Evolutionary conservation across 2,329 filamentous ascomycete genomes (phyloP).

Genomic region (Emericellopsis cladophorae): DNA sequence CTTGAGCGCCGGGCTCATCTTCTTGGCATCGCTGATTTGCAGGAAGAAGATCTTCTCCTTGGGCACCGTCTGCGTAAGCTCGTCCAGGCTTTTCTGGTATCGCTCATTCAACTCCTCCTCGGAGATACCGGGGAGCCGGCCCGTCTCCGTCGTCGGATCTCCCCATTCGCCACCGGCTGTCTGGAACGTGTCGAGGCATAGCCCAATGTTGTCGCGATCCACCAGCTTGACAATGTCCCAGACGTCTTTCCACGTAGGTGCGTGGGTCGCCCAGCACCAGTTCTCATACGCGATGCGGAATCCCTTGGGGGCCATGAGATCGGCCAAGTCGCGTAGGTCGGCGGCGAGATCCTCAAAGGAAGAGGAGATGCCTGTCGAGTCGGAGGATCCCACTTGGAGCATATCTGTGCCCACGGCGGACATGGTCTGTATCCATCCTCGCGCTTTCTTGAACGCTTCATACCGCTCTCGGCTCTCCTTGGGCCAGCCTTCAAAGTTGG

Average conservation of each 20-base stretch:
- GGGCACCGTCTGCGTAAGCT: slow-evolving; percentile 44
- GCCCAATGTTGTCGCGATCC: slow-evolving; percentile 52
- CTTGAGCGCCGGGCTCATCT: slow-evolving; percentile 40
- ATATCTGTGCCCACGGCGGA: slow-evolving; percentile 54
- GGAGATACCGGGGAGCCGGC: slow-evolving; percentile 24
- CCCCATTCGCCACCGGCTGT: slow-evolving; percentile 60
- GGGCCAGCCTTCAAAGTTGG: slow-evolving; percentile 67
- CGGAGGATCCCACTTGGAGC: slow-evolving; percentile 55
- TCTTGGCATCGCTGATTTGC: slow-evolving; percentile 66
- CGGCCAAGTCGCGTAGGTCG: slow-evolving; percentile 52
- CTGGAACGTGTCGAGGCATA: slow-evolving; percentile 72
- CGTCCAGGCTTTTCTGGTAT: slow-evolving; percentile 30
- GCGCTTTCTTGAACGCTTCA: slow-evolving; percentile 49
- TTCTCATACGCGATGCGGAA: slow-evolving; percentile 65
- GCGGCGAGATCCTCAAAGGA: slow-evolving; percentile 37
- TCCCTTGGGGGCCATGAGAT: slow-evolving; percentile 42
- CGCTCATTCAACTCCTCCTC: background rate
- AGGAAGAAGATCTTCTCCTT: slow-evolving; percentile 61
- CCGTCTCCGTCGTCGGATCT: slow-evolving; percentile 53
- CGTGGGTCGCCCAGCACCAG: slow-evolving; percentile 68
- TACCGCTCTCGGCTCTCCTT: slow-evolving; percentile 41
- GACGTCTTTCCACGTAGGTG: slow-evolving; percentile 54
- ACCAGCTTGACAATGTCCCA: slow-evolving; percentile 56
- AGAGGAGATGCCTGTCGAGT: slow-evolving; percentile 42
- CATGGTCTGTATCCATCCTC: slow-evolving; percentile 62